phyloP scores from a whole-genome alignment of 106 monocot species.

The Dendrobium huoshanense region DNA sequence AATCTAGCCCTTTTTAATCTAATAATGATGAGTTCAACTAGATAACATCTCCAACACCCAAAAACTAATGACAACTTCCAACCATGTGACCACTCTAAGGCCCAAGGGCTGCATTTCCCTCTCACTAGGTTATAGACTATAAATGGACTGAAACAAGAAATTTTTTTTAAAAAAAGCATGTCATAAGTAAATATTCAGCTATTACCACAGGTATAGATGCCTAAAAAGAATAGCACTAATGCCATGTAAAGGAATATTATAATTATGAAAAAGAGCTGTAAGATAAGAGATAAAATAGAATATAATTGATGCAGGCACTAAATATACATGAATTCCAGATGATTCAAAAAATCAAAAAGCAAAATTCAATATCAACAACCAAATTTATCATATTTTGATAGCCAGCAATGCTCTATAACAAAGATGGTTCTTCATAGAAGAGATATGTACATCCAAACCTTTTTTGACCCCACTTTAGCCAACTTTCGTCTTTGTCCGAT shows the following conservation, averaged over 20 bases:
- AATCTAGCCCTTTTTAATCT: background rate
- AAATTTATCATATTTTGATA: background rate
- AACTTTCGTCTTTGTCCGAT: conserved; percentile 15
- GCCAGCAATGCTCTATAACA: background rate
- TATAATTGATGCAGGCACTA: background rate
- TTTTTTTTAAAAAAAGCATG: background rate
- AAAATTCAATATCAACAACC: background rate
- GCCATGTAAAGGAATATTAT: background rate
- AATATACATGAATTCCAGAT: background rate
- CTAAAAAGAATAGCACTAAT: background rate
- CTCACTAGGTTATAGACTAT: background rate
- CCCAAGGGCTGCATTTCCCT: background rate
- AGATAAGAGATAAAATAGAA: background rate
- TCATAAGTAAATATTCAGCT: background rate
- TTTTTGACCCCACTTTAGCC: conserved; percentile 20
- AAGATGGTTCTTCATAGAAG: conserved; percentile 6
- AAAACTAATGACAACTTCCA: background rate
- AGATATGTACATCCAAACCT: conserved; percentile 26
- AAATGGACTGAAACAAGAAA: background rate
- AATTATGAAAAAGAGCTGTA: background rate
- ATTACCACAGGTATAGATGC: background rate
- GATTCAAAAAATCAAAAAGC: background rate
- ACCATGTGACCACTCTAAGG: background rate
- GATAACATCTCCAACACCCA: background rate
- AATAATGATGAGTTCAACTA: background rate